Evolutionary conservation across 2,329 filamentous ascomycete genomes (phyloP).

Genomic region (Atkinsonella texensis): DNA sequence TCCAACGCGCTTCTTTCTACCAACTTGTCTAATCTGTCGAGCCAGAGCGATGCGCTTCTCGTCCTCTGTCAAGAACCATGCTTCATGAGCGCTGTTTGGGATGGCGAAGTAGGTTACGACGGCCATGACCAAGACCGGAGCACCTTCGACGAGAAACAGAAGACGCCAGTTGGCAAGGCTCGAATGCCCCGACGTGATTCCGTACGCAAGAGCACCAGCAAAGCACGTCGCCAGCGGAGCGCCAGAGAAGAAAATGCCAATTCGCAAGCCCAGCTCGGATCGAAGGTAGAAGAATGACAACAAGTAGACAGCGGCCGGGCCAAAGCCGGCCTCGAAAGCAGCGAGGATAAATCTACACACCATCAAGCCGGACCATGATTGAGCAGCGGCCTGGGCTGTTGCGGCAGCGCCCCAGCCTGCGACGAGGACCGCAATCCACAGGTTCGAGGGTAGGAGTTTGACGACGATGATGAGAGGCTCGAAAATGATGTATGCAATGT

Average conservation of each 20-base stretch:
- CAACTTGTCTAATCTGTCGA: conserved; percentile 6
- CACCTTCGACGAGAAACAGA: conserved; percentile 43
- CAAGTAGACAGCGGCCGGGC: conserved; percentile 21
- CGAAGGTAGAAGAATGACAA: conserved; percentile 25
- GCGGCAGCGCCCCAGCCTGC: conserved; percentile 10
- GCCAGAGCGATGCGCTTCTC: conserved; percentile 9
- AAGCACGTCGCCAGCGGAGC: conserved; percentile 57
- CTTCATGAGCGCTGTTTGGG: conserved; percentile 10
- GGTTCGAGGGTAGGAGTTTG: conserved; percentile 6
- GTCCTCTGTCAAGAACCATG: conserved; percentile 10
- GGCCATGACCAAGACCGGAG: conserved; percentile 21
- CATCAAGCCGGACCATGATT: conserved; percentile 33
- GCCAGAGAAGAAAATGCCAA: conserved; percentile 35
- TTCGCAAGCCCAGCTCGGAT: conserved; percentile 21
- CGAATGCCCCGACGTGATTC: conserved; percentile 46
- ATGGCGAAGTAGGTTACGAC: conserved; percentile 17
- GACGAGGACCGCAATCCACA: conserved; percentile 6
- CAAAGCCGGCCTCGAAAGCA: conserved; percentile 21
- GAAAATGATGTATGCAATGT: conserved; percentile 10
- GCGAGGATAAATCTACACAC: conserved; percentile 28
- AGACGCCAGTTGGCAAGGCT: conserved; percentile 51
- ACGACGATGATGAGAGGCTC: conserved; percentile 9
- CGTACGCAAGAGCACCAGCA: conserved; percentile 52
- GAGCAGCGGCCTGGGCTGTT: conserved; percentile 30
- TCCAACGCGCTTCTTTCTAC: conserved; percentile 1